A percentile compares a stretch with the other conserved stretches of the same genome.
These are phyloP conservation scores for Mycena venus DNA, from an alignment of 768 basidiomycete genomes.

Conservation along the genomic window DNA sequence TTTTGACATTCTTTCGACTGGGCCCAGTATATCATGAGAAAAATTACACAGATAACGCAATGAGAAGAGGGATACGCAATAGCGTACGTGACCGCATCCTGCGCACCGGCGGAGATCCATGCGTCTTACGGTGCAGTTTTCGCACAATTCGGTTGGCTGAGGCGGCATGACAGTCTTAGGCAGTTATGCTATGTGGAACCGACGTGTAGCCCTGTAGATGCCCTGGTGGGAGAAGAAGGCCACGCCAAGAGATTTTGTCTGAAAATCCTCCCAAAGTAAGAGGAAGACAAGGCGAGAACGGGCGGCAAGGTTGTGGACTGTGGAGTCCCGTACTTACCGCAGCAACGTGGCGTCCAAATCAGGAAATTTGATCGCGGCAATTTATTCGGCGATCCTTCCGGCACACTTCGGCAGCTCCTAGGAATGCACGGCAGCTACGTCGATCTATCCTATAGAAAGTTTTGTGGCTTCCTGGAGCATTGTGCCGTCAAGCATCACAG, in stretches of 20 bases:
- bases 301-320: not conserved
- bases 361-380: too few relatives aligned
- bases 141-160: slow-evolving; percentile 19
- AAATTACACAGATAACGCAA: not conserved
- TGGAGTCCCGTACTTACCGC: too few relatives aligned
- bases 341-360: too few relatives aligned
- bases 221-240: not conserved
- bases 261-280: not conserved
- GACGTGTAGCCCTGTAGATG: not conserved
- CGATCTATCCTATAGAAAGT: too few relatives aligned
- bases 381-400: too few relatives aligned
- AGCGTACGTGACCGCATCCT: slow-evolving; percentile 10
- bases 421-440: too few relatives aligned
- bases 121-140: slow-evolving; percentile 10
- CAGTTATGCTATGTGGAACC: not conserved
- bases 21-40: not conserved
- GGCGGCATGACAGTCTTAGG: not conserved
- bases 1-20: slow-evolving; percentile 28
- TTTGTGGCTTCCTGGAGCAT: too few relatives aligned
- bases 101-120: slow-evolving; percentile 16
- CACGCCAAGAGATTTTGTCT: not conserved
- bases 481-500: too few relatives aligned
- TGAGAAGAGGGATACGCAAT: slow-evolving; percentile 11
- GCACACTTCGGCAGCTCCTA: too few relatives aligned
- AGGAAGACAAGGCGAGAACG: not conserved